A percentile compares a stretch with the other conserved stretches of the same genome.
Evolutionary conservation across 1,284 basidiomycete species (phyloP).

Genomic region (Agroathelia rolfsii): DNA sequence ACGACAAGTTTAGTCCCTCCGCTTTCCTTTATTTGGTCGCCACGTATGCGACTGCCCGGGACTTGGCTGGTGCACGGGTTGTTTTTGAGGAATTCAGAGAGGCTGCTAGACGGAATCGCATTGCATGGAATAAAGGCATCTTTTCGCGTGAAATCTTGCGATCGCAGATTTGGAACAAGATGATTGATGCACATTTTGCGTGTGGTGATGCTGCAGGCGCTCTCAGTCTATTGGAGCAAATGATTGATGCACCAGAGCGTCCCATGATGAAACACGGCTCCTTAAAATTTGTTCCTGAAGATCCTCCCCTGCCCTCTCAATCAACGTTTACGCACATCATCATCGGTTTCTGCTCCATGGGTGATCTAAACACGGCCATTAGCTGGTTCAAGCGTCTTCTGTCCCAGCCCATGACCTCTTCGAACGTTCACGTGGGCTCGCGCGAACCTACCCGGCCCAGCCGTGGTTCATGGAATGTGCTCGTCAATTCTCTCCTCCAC

Average conservation of each 20-base stretch:
- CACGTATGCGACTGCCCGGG: conserved; percentile 45
- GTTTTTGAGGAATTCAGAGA: conserved; percentile 59
- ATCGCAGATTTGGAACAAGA: conserved; percentile 57
- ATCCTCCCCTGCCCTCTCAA: conserved; percentile 48
- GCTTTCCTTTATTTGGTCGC: conserved; percentile 55
- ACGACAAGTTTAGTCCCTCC: conserved; percentile 28
- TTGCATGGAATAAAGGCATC: conserved; percentile 18
- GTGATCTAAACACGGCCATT: conserved; percentile 56
- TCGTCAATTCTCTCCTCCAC: too few species aligned
- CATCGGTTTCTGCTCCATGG: conserved; percentile 50
- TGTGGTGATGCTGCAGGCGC: conserved; percentile 56
- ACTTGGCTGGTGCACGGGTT: conserved; percentile 50
- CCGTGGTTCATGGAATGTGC: too few species aligned
- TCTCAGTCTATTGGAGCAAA: conserved; percentile 60
- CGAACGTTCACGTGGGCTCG: too few species aligned
- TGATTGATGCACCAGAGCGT: conserved; percentile 47
- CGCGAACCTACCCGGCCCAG: too few species aligned
- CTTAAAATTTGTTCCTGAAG: conserved; percentile 24
- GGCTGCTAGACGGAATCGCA: conserved; percentile 26
- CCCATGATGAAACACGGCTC: conserved; percentile 11
- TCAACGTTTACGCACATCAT: conserved; percentile 63
- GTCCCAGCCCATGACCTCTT: too few species aligned
- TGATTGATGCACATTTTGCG: conserved; percentile 70
- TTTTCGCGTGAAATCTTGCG: conserved; percentile 21
- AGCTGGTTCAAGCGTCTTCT: conserved; percentile 64